phyloP scores from a whole-genome alignment of 2,329 filamentous ascomycete genomes.

The Nemania bipapillata region DNA sequence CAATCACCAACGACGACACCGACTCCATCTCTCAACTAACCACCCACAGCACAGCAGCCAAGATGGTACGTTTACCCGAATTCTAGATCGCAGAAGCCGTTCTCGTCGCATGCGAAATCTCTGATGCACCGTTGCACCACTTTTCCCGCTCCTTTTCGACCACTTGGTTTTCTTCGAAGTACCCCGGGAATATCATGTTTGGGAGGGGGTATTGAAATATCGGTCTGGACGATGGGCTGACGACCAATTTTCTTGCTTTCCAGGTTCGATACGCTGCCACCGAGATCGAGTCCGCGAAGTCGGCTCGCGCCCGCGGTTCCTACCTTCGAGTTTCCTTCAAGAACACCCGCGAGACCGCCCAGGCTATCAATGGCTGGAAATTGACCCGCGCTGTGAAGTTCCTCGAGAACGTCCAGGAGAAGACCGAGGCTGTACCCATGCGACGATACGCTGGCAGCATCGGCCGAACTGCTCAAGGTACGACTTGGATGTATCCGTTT shows the following conservation, averaged over 20 bases:
- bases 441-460: constrained; percentile 96
- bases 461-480: constrained; percentile 97
- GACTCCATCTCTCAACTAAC: constrained; percentile 64
- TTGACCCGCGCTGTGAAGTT: constrained; percentile 92
- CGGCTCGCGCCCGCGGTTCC: constrained; percentile 95
- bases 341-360: constrained; percentile 99
- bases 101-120: constrained; percentile 24
- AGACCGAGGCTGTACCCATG: constrained; percentile 98
- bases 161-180: constrained; percentile 6
- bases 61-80: constrained; percentile 61
- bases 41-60: constrained; percentile 63
- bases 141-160: constrained; percentile 25
- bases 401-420: constrained; percentile 97
- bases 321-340: constrained; percentile 99
- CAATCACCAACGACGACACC: constrained; percentile 62
- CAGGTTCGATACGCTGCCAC: constrained; percentile 97
- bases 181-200: constrained; percentile 21
- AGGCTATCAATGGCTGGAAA: constrained; percentile 99
- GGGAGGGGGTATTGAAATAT: constrained; percentile 17
- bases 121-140: constrained; percentile 47
- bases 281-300: constrained; percentile 87
- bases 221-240: constrained; percentile 41
- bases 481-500: constrained; percentile 57
- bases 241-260: constrained; percentile 30
- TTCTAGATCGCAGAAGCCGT: constrained; percentile 3